These are phyloP conservation scores for Aspergillus texensis DNA, from an alignment of 2,329 filamentous ascomycete genomes.

Conservation along the genomic window DNA sequence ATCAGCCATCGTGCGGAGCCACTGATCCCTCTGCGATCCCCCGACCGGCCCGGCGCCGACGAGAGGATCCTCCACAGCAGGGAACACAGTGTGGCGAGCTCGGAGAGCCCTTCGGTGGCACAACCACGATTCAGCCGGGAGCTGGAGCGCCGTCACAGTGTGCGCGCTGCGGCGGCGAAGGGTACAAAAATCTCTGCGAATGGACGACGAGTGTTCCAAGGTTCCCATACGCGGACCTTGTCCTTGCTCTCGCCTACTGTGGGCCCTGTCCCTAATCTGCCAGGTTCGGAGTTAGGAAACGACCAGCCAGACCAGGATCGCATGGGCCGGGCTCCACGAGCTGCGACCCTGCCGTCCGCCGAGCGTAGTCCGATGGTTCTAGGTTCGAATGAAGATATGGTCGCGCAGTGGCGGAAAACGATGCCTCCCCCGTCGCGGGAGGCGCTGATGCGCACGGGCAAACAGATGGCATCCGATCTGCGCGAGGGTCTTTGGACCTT, in stretches of 20 bases:
- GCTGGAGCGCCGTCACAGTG: slow-evolving; percentile 71
- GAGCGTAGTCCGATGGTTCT: slow-evolving; percentile 33
- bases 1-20: slow-evolving; percentile 62
- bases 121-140: slow-evolving; percentile 56
- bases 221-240: slow-evolving; percentile 67
- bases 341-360: slow-evolving; percentile 46
- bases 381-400: slow-evolving; percentile 37
- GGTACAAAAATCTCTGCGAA: slow-evolving; percentile 39
- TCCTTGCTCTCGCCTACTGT: slow-evolving; percentile 74
- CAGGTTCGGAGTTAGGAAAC: slow-evolving; percentile 19
- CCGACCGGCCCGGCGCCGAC: slow-evolving; percentile 24
- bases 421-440: slow-evolving; percentile 52
- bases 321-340: slow-evolving; percentile 40
- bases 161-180: slow-evolving; percentile 54
- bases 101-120: slow-evolving; percentile 28
- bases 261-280: slow-evolving; percentile 23
- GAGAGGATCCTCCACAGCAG: slow-evolving; percentile 22
- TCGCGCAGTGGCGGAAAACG: slow-evolving; percentile 45
- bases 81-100: slow-evolving; percentile 31
- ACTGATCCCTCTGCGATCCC: slow-evolving; percentile 57
- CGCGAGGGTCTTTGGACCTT: slow-evolving; percentile 91
- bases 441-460: slow-evolving; percentile 58
- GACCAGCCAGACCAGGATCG: slow-evolving; percentile 27
- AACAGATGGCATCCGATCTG: slow-evolving; percentile 87
- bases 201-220: slow-evolving; percentile 67